Evolutionary conservation across 768 basidiomycete genomes (phyloP), one percentile per base, ranked within the genome.

Genomic region (Strobilomyces dryophilus): DNA sequence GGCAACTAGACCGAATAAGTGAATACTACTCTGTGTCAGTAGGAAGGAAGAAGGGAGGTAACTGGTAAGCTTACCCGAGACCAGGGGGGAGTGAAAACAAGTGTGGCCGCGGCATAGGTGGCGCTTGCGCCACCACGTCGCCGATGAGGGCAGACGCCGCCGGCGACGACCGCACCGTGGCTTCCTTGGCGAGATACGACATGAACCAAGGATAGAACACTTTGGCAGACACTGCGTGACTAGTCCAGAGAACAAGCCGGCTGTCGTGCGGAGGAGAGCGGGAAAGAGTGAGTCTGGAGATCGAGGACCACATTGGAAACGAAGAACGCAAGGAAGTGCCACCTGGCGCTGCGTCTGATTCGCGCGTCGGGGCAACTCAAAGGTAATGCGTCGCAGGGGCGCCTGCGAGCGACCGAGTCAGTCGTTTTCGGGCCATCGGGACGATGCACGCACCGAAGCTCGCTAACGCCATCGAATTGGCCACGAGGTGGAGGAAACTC

Each of bases 321-420:
- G 63, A 85, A 89, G 72, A 97, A 91, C 1, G 88, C 86, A 6
- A 91, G 71, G 68, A 94, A 87, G 66, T 97, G 93, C 68, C 81
- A 89, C 26, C 76, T 74, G 12, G 79, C 71, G 8, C 85, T 86
- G 3, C 78, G 62, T 92, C 87, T 21, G 81, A 75, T 5, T 83
- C 70, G 5, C 66, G 71, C 14, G 75, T 73, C 9, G 75, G 72
- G 7, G 71, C 62, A 40, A 76, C 74, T 21, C 68, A 71, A 54
- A 89, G 71, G 62, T 82, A 81, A 52, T 78, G 76, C 37, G 80
- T 79, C 10, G 85, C 83, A 15, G 85, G 79, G 43, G 85, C 78
- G 52, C 87, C 82, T 90, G 56, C 11, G 45, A 47, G 27, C 29
- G 59, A 55, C 5, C 24, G 32, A 53, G 39, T 61, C 20, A 52